These are phyloP conservation scores for Schizophyllum commune DNA, from an alignment of 1,284 basidiomycete species.

Conservation along the genomic window DNA sequence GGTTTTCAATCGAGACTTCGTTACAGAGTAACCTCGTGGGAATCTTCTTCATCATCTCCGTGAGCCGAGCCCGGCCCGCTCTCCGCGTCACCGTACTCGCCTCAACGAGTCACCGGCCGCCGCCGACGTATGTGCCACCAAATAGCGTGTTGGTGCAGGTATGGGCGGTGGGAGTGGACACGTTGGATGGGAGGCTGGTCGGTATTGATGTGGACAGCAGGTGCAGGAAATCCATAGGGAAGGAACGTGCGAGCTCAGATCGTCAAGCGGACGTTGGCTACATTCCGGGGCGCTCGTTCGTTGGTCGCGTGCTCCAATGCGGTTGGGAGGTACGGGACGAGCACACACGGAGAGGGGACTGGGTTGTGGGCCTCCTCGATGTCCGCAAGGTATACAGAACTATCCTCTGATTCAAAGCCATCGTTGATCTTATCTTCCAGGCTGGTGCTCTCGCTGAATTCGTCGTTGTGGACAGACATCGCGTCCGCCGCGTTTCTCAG, in stretches of 20 bases:
- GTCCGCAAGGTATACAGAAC: conserved; percentile 57
- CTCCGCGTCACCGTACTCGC: conserved; percentile 38
- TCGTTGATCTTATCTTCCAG: conserved; percentile 26
- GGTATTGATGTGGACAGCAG: conserved; percentile 33
- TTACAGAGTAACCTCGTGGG: no score
- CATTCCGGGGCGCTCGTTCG: conserved; percentile 78
- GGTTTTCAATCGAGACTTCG: no score
- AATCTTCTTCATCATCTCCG: no score
- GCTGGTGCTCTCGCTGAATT: conserved; percentile 81
- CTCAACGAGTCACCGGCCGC: conserved; percentile 61
- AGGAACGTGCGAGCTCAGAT: conserved; percentile 1
- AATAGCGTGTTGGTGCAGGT: conserved; percentile 75
- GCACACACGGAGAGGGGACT: conserved; percentile 64
- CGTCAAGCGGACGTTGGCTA: conserved; percentile 44
- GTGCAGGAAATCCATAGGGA: not conserved
- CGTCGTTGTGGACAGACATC: conserved; percentile 70
- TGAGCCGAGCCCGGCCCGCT: no score
- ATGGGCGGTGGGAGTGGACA: conserved; percentile 76
- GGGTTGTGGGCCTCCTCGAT: conserved; percentile 75
- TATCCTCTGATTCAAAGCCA: not conserved
- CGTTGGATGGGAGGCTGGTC: conserved; percentile 55
- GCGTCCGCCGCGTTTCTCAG: conserved; percentile 65
- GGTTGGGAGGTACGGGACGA: conserved; percentile 74
- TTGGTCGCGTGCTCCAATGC: conserved; percentile 71
- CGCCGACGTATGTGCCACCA: conserved; percentile 63